Evolutionary conservation across 352 stramenopile species (phyloP), one percentile per base, ranked within the genome.

Genomic region (Plasmopara viticola): DNA sequence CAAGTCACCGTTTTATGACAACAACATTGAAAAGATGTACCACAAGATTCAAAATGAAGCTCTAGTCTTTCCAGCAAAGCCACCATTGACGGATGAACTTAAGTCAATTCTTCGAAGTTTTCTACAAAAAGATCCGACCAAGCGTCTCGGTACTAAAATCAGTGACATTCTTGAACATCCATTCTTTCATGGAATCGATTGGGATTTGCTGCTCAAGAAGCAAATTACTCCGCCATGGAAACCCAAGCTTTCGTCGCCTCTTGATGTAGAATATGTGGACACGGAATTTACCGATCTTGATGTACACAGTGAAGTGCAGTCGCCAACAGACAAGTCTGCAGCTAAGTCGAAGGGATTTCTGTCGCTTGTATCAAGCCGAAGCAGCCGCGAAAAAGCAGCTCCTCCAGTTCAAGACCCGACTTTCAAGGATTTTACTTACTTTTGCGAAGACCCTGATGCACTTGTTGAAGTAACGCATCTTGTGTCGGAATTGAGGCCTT

Each of bases 21-120:
- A 80, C 64, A 97, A 97, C 70, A 91, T 95, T 74, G 85, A 96
- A 69, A 93, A 92, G 49, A 95, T 97, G 83, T 97, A 97, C 73
- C 69, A 92, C 44, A 90, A 94, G 46, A 97, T 97, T 55, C 83
- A 96, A 60, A 83, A 91, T 49, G 81, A 92, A 48, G 66, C 77
- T 38, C 64, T 97, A 17, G 63, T 59, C 39, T 96, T 96, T 51
- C 85, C 85, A 0, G 67, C 73, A 12, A 88, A 87, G 51, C 80
- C 82, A 0, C 60, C 75, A 47, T 68, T 91, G 34, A 53, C 72
- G 6, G 71, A 82, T 10, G 78, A 89, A 29, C 66, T 95, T 34
- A 90, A 89, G 57, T 80, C 87, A 38, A 84, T 95, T 54, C 58
- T 95, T 14, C 64, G 74, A 51, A 74, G 70, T 53, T 91, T 95